Evolutionary conservation across 2,329 filamentous ascomycete genomes (phyloP).

Genomic region (Diaporthe helianthi): DNA sequence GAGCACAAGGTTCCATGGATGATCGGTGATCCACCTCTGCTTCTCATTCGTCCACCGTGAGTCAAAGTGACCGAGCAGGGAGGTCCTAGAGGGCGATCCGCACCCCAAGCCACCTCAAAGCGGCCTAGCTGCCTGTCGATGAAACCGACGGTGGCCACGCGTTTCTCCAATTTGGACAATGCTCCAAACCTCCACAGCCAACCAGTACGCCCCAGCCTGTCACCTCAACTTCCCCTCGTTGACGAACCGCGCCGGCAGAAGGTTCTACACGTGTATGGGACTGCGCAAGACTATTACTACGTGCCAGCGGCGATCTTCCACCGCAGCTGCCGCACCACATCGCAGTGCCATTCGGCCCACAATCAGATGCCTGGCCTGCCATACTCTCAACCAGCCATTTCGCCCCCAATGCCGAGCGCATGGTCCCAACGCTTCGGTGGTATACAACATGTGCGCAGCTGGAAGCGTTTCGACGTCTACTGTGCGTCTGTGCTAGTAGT

Average conservation of each 20-base stretch:
- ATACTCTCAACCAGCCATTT: background rate
- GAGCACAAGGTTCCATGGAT: background rate
- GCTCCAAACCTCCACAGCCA: conserved; percentile 28
- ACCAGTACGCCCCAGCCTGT: conserved; percentile 20
- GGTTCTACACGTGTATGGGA: conserved; percentile 5
- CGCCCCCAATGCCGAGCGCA: background rate
- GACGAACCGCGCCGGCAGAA: conserved; percentile 12
- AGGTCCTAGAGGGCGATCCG: conserved; percentile 11
- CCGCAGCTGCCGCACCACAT: background rate
- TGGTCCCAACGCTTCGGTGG: background rate
- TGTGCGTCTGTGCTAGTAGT: conserved; percentile 2
- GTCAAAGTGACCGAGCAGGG: conserved; percentile 4
- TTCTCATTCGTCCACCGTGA: conserved; percentile 15
- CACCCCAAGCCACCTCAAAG: conserved; percentile 9
- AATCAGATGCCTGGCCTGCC: background rate
- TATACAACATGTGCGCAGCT: background rate
- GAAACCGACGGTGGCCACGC: conserved; percentile 31
- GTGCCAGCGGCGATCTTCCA: conserved; percentile 4
- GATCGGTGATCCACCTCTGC: background rate
- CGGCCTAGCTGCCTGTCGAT: conserved; percentile 26
- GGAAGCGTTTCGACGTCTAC: background rate
- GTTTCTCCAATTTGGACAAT: conserved; percentile 31
- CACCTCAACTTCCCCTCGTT: conserved; percentile 16
- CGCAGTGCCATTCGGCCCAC: background rate
- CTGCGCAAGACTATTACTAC: background rate